Base-by-base conservation (phyloP, 495 filamentous ascomycete species). In the Penicillium egyptiacum region DNA sequence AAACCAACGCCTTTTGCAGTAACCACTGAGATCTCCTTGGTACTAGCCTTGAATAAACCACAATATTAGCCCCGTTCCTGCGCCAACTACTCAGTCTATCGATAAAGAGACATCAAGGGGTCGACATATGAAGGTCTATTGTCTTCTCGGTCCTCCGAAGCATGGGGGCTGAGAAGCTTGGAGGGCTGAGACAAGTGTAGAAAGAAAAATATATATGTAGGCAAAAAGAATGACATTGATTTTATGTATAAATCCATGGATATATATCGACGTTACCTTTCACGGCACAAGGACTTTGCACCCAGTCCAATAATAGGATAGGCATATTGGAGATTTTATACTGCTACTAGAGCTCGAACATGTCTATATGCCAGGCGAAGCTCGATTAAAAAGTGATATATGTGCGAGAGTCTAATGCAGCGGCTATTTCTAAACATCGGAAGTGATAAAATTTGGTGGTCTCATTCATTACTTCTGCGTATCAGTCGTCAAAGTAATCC, bases 401-500 rank as follows among this genome's bases (percentile, higher is more conserved):
- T 39, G 3, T 5, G 16, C 16, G 5, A 39, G 16, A 17, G n/a
- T 39, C 35, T 17, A n/a, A 39, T 9, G n/a, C 3, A 39, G 7
- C n/a, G n/a, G 35, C 16, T 39, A 9, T 17, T 17, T 4, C 26
- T 20, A 48, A 12, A 48, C 8, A 30, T 48, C 25, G 16, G 9
- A 48, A 31, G 9, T 31, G 10, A 14, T 17, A 33, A 31, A 17
- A 31, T 33, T 19, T 11, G 19, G 33, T 50, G 45, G 5, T 53
- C 26, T 39, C 25, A 51, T 31, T 40, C 22, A 63, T 58, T 51
- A 60, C 62, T 60, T 31, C 57, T 52, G 37, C 59, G 43, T 60
- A 61, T 55, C 53, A 43, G 54, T 66, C 59, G 46, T 65, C 59
- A 53, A 59, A 50, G 54, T 63, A 53, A 58, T 57, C 58, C 52